Evolutionary conservation across 2,329 filamentous ascomycete genomes (phyloP).

Genomic region (Trichophyton equinum): DNA sequence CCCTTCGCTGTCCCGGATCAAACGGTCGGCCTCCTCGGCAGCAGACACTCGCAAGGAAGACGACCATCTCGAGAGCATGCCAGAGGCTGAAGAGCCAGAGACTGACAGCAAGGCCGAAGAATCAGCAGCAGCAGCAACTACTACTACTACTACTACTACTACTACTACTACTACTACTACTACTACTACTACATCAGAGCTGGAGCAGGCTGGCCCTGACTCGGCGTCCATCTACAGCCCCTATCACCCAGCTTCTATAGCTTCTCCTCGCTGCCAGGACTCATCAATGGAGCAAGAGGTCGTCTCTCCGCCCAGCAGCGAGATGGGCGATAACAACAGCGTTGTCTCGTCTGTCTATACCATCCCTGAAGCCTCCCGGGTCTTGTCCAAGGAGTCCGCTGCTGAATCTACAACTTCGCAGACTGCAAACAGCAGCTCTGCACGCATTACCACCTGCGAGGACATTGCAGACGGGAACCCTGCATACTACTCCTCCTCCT

Average conservation of each 20-base stretch:
- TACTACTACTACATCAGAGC: neutral
- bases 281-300: slow-evolving; percentile 3
- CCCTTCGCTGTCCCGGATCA: neutral
- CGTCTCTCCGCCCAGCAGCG: neutral
- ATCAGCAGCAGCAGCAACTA: neutral
- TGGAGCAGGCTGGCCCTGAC: slow-evolving; percentile 6
- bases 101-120: neutral
- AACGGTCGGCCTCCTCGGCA: neutral
- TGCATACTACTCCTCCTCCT: neutral
- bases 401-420: neutral
- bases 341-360: slow-evolving; percentile 9
- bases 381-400: neutral
- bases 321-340: neutral
- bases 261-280: neutral
- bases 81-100: slow-evolving; percentile 23
- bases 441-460: neutral
- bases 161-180: too few relatives aligned
- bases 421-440: neutral
- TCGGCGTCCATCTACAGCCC: neutral
- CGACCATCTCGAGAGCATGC: slow-evolving; percentile 25
- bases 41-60: neutral
- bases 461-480: neutral
- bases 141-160: too few relatives aligned
- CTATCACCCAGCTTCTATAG: too few relatives aligned
- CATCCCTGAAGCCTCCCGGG: neutral